Conservation (phyloP, 306 rosid genomes). For the Malus domestica region ASM211411v1 NC_041804.1:3273501-3274000, state of each 20-base stretch:
- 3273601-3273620: constrained; percentile 60
- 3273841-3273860: constrained; percentile 56
- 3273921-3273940: constrained; percentile 19
- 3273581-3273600: constrained; percentile 54
- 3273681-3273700: constrained; percentile 36
- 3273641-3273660: constrained; percentile 61
- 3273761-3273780: constrained; percentile 63
- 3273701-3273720: constrained; percentile 77
- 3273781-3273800: constrained; percentile 38
- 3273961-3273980: constrained; percentile 2
- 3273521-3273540: no score
- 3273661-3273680: constrained; percentile 60
- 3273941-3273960: constrained; percentile 20
- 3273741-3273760: constrained; percentile 31
- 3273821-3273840: constrained; percentile 47
- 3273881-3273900: constrained; percentile 31
- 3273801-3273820: constrained; percentile 41
- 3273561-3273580: constrained; percentile 15
- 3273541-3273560: no score
- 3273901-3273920: constrained; percentile 35
- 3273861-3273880: constrained; percentile 46
- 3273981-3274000: constrained; percentile 34
- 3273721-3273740: constrained; percentile 29
- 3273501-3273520: no score
- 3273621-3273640: constrained; percentile 46